Base-by-base conservation (phyloP, 805 yeast genomes). In the Wickerhamiella qilinensis region DNA sequence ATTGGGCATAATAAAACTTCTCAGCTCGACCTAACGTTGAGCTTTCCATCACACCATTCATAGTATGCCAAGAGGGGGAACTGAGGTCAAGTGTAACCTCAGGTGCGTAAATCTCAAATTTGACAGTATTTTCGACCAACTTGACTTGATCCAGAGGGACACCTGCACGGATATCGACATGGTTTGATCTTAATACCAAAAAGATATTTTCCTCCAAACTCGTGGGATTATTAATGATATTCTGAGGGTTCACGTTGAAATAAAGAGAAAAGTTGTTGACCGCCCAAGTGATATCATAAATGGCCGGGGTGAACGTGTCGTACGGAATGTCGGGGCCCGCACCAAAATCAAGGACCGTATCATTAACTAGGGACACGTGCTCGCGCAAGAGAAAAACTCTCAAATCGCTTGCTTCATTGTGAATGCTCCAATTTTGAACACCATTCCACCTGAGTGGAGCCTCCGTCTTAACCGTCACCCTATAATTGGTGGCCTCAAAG, bases 11-110 rank as follows among this genome's bases (percentile, higher is more conserved):
- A 2, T 53, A 56, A 48, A 85, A 77, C 38, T 75, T 68, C 20
- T 68, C 61, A 0, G 85, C 73, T 43, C 74, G 62, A 0, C 94
- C 97, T 44, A 84, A 66, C 14, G 69, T 68, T 16, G 68, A 71
- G 11, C 68, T 58, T 35, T 68, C 67, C 60, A 81, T 55, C 46
- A 88, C 88, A 35, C 78, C 76, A 39, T 75, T 71, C 20, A 75
- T 61, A 0, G 97, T 86, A 51, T 84, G 93, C 94, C 97, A 91
- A 1, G 88, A 78, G 0, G 98, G 97, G 0, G 91, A 73, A 41
- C 75, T 78, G 2, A 86, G 54, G 1, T 70, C 60, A 35, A 91
- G 50, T 35, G 75, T 69, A 46, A 84, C 71, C 35, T 58, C 59
- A 0, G 81, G 73, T 0, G 94, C 48, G 33, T 32, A 18, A 6